phyloP scores from a whole-genome alignment of 208 protist species.

The Naegleria gruberi region DNA sequence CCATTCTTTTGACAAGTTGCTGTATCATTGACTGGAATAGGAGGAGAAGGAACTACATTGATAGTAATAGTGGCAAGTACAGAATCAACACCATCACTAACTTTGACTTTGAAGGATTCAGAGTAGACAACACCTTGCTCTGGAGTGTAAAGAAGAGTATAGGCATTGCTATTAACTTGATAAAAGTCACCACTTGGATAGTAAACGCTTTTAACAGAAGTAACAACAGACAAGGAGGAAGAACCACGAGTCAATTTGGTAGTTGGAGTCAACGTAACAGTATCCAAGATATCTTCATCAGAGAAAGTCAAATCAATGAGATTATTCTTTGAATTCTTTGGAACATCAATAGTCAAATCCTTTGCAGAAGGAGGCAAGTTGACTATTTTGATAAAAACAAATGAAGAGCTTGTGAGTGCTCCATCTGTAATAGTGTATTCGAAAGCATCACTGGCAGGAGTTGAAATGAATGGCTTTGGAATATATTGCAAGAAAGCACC shows the following conservation, averaged over 20 bases:
- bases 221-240: background rate
- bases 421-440: slow-evolving; percentile 6
- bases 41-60: background rate
- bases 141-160: background rate
- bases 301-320: background rate
- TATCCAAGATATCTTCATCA: background rate
- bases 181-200: background rate
- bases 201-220: background rate
- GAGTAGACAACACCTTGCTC: background rate
- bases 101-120: background rate
- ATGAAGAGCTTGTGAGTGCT: background rate
- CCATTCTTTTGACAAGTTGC: background rate
- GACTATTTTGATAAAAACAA: background rate
- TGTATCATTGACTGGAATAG: background rate
- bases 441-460: background rate
- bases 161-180: background rate
- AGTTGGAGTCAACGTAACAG: background rate
- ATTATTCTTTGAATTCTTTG: background rate
- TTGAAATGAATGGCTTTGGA: background rate
- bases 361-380: background rate
- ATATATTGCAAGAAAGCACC: background rate
- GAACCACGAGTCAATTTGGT: background rate
- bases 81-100: background rate
- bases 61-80: background rate
- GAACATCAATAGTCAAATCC: background rate